Base-by-base conservation (phyloP, 2,329 filamentous ascomycete genomes). In the Colletotrichum lentis region DNA sequence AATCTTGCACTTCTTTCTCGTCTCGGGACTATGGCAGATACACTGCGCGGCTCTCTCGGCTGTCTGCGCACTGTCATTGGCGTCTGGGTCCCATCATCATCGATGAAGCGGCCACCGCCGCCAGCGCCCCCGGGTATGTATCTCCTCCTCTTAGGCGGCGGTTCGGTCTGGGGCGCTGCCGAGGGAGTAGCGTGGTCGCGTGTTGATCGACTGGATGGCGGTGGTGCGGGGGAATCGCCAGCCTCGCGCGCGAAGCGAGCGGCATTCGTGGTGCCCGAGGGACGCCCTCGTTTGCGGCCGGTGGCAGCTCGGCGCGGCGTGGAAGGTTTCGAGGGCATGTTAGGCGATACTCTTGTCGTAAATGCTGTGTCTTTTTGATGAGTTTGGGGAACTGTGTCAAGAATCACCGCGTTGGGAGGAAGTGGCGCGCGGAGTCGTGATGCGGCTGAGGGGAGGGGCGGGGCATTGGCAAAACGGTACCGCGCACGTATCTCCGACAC, bases 51-150 rank as follows among this genome's bases (percentile, higher is more conserved):
- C 64, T 71, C 68, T 49, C 70, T 64, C 80, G 54, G 80, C 79
- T 59, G 79, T 77, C 76, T 83, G 35, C 67, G 61, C 53, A 60
- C 58, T 18, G 67, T 55, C n/a, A 77, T 77, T 18, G 80, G 77
- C 49, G 85, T 86, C 71, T 91, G 88, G 68, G 85, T 82, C 59
- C 86, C 86, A 65, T 93, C 88, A 64, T 90, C 85, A 73, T 96
- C 92, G 43, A 96, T 83, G 77, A 94, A 97, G 76, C 94, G 85
- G 22, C 94, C 93, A 66, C 94, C 93, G 53, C 94, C 94, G 46
- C 93, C 93, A 66, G 93, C 91, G 3, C 93, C 94, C 55, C 94
- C 94, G 41, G 95, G 93, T 55, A 96, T 87, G 80, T 97, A 97
- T 79, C 88, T 86, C 72, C 90, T 85, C 76, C 87, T 88, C 80